Percentiles rank a stretch among this genome's conserved stretches.
phyloP scores from a whole-genome alignment of 2,329 filamentous ascomycete species.

The Dothiorella sarmentorum region DNA sequence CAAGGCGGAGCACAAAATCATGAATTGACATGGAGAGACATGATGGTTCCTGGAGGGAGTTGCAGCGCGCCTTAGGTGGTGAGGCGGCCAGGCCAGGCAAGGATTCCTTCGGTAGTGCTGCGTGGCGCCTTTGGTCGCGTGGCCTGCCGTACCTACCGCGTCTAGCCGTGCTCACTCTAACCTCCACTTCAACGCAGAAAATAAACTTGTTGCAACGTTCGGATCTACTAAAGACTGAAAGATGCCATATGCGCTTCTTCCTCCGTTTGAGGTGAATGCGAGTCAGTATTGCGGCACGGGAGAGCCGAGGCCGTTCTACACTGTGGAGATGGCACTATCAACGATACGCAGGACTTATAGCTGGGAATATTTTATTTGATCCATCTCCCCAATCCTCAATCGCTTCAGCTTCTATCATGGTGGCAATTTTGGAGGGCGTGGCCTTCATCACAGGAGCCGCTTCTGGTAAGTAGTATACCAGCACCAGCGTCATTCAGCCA shows the following conservation, averaged over 20 bases:
- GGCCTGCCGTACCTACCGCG: neutral
- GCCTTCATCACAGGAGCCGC: conserved; percentile 50
- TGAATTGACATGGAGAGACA: conserved; percentile 50
- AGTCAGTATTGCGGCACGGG: neutral
- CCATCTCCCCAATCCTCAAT: too few species aligned
- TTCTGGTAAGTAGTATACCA: conserved; percentile 41
- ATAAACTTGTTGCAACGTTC: neutral
- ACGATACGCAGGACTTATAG: neutral
- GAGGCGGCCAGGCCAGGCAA: neutral
- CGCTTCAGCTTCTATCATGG: too few species aligned
- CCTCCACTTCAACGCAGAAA: too few species aligned
- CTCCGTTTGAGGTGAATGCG: neutral
- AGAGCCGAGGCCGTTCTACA: neutral
- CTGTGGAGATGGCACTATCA: neutral
- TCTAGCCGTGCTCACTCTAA: conserved; percentile 5
- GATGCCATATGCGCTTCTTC: neutral
- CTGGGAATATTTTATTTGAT: too few species aligned
- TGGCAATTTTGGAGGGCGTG: conserved; percentile 43
- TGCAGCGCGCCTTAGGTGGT: neutral
- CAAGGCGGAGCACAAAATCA: conserved; percentile 43
- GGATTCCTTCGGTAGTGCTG: neutral
- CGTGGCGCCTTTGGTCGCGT: neutral
- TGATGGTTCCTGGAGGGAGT: neutral
- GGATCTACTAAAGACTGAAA: neutral
- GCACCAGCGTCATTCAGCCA: too few species aligned